Base-by-base conservation (phyloP, 2,329 filamentous ascomycete genomes). In the Hypoxylon sp. region DNA sequence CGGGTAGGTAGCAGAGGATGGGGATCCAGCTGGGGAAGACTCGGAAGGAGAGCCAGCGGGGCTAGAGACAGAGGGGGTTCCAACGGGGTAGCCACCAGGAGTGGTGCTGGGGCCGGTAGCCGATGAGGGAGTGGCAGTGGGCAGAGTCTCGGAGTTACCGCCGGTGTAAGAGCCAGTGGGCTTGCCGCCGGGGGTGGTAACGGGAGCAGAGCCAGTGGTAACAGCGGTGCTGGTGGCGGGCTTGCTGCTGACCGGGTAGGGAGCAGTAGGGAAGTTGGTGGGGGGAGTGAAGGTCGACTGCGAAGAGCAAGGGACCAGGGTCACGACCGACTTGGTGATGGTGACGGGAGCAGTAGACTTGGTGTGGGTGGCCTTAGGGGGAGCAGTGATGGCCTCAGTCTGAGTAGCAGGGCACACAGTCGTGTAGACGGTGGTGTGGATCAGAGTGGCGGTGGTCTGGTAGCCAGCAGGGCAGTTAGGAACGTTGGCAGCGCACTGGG, bases 391-490 rank as follows among this genome's bases (percentile, higher is more conserved):
- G 7, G 61, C 34, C 2, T 15, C 58, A 16, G 61, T 63, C 32
- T 58, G 52, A 7, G 60, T 63, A 17, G 41, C 61, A 30, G 66
- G 64, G 61, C 65, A 68, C 13, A 67, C 57, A 13, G 66, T 68
- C n/a, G 65, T 67, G 57, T 63, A 65, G n/a, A 61, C 63, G 9
- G 62, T 64, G n/a, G 66, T 66, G 34, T 69, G 60, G 38, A 67
- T 63, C 25, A 74, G 48, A 20, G 66, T 69, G 16, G 68, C 61
- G 25, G 64, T 63, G 21, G 70, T 68, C 44, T 63, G 63, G 68
- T 69, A 70, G 12, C 64, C 62, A 27, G 69, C 65, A 16, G 72
- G 72, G 64, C 73, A 75, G 69, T 75, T 74, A 52, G 69, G 53
- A 12, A 71, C 69, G 3, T 65, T 63, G 27, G 66, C 68, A 40